These are phyloP conservation scores for Jamesozyma piceae DNA, from an alignment of 805 yeast species.

Conservation along the genomic window DNA sequence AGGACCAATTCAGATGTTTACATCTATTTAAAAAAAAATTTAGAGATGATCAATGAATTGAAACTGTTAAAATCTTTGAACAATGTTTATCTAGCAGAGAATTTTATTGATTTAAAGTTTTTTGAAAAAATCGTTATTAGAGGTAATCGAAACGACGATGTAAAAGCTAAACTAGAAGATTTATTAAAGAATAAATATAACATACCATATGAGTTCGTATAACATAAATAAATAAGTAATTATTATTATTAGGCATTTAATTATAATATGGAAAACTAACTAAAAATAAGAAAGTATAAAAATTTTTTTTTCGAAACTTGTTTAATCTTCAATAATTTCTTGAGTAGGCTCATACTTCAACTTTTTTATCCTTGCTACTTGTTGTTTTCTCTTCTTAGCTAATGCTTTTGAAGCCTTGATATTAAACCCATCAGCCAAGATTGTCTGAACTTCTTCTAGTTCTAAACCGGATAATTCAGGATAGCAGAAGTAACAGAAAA, in stretches of 20 bases:
- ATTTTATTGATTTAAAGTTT: slow-evolving; percentile 33
- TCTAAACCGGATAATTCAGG: slow-evolving; percentile 89
- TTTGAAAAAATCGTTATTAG: slow-evolving; percentile 21
- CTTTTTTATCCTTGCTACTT: slow-evolving; percentile 12
- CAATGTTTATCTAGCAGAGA: slow-evolving; percentile 62
- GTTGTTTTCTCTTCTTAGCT: slow-evolving; percentile 39
- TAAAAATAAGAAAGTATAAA: background rate
- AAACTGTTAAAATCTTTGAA: slow-evolving; percentile 56
- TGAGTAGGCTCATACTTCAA: slow-evolving; percentile 20
- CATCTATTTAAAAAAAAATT: slow-evolving; percentile 51
- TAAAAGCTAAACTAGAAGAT: background rate
- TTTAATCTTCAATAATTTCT: slow-evolving; percentile 18
- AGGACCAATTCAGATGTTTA: slow-evolving; percentile 45
- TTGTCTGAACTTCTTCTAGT: slow-evolving; percentile 80
- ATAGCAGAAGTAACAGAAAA: slow-evolving; percentile 72
- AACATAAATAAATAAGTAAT: background rate
- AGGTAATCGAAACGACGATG: slow-evolving; percentile 1
- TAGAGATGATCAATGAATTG: slow-evolving; percentile 33
- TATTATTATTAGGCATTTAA: background rate
- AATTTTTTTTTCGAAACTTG: background rate
- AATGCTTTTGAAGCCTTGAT: slow-evolving; percentile 54
- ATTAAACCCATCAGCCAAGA: slow-evolving; percentile 78
- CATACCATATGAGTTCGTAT: slow-evolving; percentile 9
- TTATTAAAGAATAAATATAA: slow-evolving; percentile 4
- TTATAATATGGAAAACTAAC: background rate